Evolutionary conservation across 768 basidiomycete genomes (phyloP).

Genomic region (Naganishia kalamii): DNA sequence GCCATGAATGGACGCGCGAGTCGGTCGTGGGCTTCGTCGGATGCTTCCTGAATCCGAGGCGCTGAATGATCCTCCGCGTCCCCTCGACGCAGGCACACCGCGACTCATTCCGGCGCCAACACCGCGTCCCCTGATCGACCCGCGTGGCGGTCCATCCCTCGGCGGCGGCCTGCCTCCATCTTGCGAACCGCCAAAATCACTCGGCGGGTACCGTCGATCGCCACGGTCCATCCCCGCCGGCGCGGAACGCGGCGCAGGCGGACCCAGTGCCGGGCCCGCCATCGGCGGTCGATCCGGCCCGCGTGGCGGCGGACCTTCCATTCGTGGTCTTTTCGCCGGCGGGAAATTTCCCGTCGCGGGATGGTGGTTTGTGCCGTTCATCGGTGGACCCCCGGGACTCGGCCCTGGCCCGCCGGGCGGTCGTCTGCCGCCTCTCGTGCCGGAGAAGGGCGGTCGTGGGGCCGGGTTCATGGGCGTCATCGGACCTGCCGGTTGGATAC

Average conservation of each 20-base stretch:
- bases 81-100: not conserved
- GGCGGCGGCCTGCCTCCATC: not conserved
- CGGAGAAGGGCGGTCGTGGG: too few species aligned
- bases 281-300: not conserved
- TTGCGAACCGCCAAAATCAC: conserved; percentile 17
- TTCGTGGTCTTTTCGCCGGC: conserved; percentile 82
- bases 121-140: not conserved
- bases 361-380: not conserved
- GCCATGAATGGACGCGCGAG: not conserved
- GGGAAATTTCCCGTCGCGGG: conserved; percentile 49
- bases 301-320: conserved; percentile 60
- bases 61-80: conserved; percentile 12
- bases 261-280: conserved; percentile 16
- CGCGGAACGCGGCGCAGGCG: not conserved
- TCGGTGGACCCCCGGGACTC: too few species aligned
- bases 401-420: conserved; percentile 1
- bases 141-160: conserved; percentile 8
- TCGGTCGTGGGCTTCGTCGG: conserved; percentile 1
- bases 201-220: not conserved
- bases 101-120: conserved; percentile 5
- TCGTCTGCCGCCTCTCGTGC: conserved; percentile 9
- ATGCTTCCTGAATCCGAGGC: not conserved
- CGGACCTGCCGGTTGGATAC: conserved; percentile 2
- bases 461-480: conserved; percentile 9
- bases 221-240: not conserved